Evolutionary conservation across 139 green algal genomes (phyloP), one percentile per base, ranked within the genome.

Genomic region (Closterium sp.): DNA sequence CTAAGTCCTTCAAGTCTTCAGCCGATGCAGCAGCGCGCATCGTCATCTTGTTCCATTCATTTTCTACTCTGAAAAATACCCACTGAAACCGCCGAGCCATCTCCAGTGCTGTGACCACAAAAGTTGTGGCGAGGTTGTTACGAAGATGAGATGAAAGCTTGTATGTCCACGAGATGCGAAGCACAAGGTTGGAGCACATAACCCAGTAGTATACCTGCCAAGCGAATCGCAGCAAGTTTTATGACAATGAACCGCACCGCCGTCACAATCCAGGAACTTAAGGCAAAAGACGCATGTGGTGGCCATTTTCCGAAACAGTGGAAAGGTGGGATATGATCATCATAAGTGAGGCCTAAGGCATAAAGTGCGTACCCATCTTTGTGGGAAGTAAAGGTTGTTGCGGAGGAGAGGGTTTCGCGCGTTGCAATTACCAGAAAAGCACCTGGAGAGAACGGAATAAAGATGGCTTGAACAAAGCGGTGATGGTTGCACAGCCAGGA

Each of bases 61-160:
- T 93, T 5, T 99, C 98, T 9, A 99, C 92, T 0, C 98, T 96
- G 24, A 99, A 96, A 92, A 97, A 98, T 31, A 97, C 94, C 98
- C 98, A 99, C 95, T 94, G 97, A 88, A 97, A 98, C 6, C 97
- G 94, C 87, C 97, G 95, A 30, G 95, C 92, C 45, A 96, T 94
- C 90, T 97, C 95, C 27, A 96, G 30, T 7, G 85, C 24, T 31
- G 94, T 31, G 24, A 98, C 94, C 0, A 95, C 30, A n/a, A 97
- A 93, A 0, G 96, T 95, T 0, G 95, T 95, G 21, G 87, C 30
- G 21, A 94, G 87, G 31, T 97, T 95, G 38, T 95, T 50, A 0
- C 96, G 94, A 87, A 98, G 94, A 94, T 98, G 96, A 38, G 96
- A 91, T 28, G 95, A 97, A 45, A 98, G 96, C 95, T 98, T 98